Conservation (phyloP, 2,329 filamentous ascomycete species). For the Mycogone perniciosa region DNA sequence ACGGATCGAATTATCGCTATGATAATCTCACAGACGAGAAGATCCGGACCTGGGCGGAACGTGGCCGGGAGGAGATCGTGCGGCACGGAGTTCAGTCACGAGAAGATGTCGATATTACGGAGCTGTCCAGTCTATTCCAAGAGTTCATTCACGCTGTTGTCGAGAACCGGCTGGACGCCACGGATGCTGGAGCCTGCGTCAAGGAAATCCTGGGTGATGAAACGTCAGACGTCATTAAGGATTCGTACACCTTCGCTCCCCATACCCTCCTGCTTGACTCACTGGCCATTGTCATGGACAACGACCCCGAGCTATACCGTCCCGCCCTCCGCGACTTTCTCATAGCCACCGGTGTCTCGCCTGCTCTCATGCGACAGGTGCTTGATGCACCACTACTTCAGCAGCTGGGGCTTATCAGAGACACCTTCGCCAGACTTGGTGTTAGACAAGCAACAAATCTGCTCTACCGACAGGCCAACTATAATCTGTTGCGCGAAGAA, state of each 20-base stretch:
- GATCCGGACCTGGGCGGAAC: conserved; percentile 60
- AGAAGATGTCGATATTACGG: conserved; percentile 59
- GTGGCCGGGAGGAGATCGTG: conserved; percentile 61
- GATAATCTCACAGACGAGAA: conserved; percentile 66
- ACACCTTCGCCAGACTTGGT: conserved; percentile 76
- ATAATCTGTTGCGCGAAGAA: conserved; percentile 91
- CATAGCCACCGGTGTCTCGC: conserved; percentile 63
- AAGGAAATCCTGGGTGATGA: conserved; percentile 64
- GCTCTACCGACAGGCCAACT: conserved; percentile 92
- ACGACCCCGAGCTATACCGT: conserved; percentile 48
- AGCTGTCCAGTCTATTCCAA: conserved; percentile 69
- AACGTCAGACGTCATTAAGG: conserved; percentile 42
- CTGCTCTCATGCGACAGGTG: conserved; percentile 67
- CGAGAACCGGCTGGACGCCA: conserved; percentile 58
- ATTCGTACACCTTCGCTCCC: conserved; percentile 50
- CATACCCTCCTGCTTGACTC: conserved; percentile 75
- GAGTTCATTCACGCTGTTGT: conserved; percentile 75
- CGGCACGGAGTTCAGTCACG: conserved; percentile 58
- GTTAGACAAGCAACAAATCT: conserved; percentile 89
- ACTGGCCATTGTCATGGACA: conserved; percentile 70
- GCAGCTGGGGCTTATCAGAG: conserved; percentile 70
- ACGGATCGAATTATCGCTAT: conserved; percentile 57
- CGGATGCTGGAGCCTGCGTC: conserved; percentile 64
- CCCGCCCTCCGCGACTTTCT: conserved; percentile 60
- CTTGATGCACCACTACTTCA: conserved; percentile 75